Conservation (phyloP, 331 rosid species). For the Ulmus americana region DNA sequence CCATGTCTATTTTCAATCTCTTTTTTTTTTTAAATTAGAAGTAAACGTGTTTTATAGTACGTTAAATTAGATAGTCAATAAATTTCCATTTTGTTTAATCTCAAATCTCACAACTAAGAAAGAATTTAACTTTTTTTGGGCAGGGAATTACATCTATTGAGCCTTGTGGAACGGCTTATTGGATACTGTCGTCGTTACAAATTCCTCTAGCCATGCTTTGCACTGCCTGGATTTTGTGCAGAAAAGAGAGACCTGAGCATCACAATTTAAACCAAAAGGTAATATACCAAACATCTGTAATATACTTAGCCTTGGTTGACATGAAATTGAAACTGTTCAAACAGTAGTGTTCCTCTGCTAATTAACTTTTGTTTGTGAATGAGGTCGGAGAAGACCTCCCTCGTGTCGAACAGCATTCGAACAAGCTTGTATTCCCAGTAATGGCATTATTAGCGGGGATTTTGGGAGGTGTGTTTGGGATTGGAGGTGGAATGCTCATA, state of each 20-base stretch:
- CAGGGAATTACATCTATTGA: conserved; percentile 63
- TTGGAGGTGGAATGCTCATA: conserved; percentile 90
- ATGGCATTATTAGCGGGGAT: conserved; percentile 76
- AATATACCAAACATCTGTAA: not conserved
- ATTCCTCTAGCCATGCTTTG: conserved; percentile 62
- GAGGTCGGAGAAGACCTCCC: conserved; percentile 19
- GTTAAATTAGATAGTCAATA: no score
- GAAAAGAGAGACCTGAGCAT: conserved; percentile 35
- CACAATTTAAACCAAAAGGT: conserved; percentile 49
- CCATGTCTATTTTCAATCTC: no score
- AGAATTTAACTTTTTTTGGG: not conserved
- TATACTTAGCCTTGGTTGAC: not conserved
- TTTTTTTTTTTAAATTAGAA: no score
- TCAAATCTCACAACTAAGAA: no score
- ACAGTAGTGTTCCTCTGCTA: not conserved
- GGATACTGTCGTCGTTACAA: conserved; percentile 69
- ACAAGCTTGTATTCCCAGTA: conserved; percentile 50
- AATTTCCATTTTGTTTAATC: no score
- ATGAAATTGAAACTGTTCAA: not conserved
- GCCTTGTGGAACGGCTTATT: conserved; percentile 71
- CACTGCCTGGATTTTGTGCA: conserved; percentile 56
- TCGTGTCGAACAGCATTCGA: conserved; percentile 35
- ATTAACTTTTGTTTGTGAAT: conserved; percentile 29
- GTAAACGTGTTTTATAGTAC: no score
- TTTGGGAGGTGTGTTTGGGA: conserved; percentile 82